Base-by-base conservation (phyloP, 2,329 filamentous ascomycete species). In the Plenodomus lindquistii region DNA sequence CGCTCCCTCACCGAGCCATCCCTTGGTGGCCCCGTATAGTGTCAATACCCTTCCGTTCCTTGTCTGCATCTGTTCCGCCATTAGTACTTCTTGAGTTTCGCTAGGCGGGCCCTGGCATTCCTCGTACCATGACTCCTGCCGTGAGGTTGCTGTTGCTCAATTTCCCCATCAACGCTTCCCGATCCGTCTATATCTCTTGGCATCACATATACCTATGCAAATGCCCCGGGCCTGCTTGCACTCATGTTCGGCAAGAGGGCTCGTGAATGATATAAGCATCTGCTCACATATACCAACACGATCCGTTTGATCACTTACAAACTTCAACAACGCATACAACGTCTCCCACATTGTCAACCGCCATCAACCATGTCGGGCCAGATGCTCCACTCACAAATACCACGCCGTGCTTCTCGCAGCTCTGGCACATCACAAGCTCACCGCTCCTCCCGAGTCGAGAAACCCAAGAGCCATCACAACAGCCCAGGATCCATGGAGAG, bases 401-500 rank as follows among this genome's bases (percentile, higher is more conserved):
- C 55, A 50, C 65, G 64, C 37, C 65, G 70, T 40, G 53, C 63
- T 37, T 71, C 70, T 17, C 64, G 70, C 37, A 63, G 60, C 56
- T 70, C 69, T 16, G 58, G 40, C 37, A 65, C 57, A 45, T 65
- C 67, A 46, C 44, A 50, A 41, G 46, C 53, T 40, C 43, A 54
- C 46, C 67, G 67, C n/a, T 60, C 69, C 15, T 66, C 67, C 40
- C 68, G 71, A 18, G 52, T 74, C 36, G 71, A 73, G 46, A 74
- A 74, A 59, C 69, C 71, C 19, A 68, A 62, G 52, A 74, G 70
- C 57, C 66, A 63, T 42, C 69, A 73, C 57, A 70, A 67, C 55
- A 73, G 71, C 48, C 72, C 72, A 21, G 61, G 58, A 37, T 58
- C 52, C 7, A 58, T 69, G 39, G 69, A 72, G 52, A 66, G 72